Evolutionary conservation across 306 rosid genomes (phyloP).

Genomic region (Crotalaria pallida): DNA sequence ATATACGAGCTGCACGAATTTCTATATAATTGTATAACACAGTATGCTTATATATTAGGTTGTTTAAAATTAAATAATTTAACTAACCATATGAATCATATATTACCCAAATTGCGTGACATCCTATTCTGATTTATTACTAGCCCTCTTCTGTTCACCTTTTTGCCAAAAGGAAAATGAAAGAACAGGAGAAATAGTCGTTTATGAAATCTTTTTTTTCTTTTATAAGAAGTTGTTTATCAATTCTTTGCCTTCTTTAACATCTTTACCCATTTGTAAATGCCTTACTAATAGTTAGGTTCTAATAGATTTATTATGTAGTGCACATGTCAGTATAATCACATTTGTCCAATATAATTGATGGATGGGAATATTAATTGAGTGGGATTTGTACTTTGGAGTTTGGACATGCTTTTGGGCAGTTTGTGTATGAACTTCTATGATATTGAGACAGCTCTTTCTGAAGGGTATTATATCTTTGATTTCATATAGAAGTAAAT

Average conservation of each 20-base stretch:
- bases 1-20: slow-evolving; percentile 2
- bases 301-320: not conserved
- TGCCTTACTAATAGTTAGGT: not conserved
- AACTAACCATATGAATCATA: not conserved
- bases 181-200: not conserved
- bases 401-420: slow-evolving; percentile 19
- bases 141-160: not conserved
- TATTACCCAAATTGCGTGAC: not conserved
- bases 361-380: not conserved
- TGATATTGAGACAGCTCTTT: not conserved
- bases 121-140: not conserved
- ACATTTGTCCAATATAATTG: slow-evolving; percentile 18
- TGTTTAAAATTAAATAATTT: not conserved
- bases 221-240: too few species aligned
- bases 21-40: not conserved
- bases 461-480: slow-evolving; percentile 5
- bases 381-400: not conserved
- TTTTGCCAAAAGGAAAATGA: not conserved
- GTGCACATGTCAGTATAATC: slow-evolving; percentile 5
- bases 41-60: not conserved
- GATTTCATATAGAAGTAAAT: not conserved
- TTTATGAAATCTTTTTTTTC: too few species aligned
- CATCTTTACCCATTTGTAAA: not conserved
- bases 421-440: slow-evolving; percentile 12
- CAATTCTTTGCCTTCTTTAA: not conserved